phyloP scores from a whole-genome alignment of 345 rosid species.

The Eucalyptus marginata region DNA sequence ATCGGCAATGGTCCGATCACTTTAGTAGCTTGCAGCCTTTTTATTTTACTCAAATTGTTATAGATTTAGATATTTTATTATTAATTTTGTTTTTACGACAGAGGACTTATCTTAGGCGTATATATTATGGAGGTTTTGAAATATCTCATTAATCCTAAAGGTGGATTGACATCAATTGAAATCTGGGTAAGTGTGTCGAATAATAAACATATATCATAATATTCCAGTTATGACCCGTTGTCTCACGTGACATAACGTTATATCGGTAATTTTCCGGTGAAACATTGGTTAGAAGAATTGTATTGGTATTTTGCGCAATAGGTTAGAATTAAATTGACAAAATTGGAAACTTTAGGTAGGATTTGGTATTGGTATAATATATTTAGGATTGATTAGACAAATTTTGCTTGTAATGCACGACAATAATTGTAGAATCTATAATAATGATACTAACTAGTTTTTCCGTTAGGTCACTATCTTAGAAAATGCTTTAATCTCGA shows the following conservation, averaged over 20 bases:
- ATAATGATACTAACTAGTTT: not conserved
- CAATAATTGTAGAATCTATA: not conserved
- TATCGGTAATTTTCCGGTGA: rapidly evolving
- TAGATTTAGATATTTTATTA: not conserved
- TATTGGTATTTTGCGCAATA: not conserved
- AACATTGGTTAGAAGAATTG: not conserved
- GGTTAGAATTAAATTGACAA: not conserved
- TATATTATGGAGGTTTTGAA: not conserved
- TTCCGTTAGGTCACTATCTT: not conserved
- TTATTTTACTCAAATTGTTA: not conserved
- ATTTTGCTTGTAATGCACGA: not conserved
- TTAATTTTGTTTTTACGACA: not conserved
- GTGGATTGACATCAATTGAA: not conserved
- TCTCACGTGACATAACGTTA: rapidly evolving
- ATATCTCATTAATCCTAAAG: not conserved
- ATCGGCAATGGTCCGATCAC: not conserved
- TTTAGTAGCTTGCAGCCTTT: not conserved
- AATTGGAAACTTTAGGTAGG: not conserved
- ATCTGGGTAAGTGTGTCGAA: rapidly evolving
- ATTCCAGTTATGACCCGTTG: rapidly evolving
- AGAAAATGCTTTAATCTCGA: not conserved
- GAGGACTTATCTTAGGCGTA: not conserved
- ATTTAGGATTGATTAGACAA: not conserved
- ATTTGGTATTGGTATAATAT: not conserved
- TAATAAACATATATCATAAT: not conserved